Conservation (phyloP, 306 rosid genomes). For the Medicago truncatula region DNA sequence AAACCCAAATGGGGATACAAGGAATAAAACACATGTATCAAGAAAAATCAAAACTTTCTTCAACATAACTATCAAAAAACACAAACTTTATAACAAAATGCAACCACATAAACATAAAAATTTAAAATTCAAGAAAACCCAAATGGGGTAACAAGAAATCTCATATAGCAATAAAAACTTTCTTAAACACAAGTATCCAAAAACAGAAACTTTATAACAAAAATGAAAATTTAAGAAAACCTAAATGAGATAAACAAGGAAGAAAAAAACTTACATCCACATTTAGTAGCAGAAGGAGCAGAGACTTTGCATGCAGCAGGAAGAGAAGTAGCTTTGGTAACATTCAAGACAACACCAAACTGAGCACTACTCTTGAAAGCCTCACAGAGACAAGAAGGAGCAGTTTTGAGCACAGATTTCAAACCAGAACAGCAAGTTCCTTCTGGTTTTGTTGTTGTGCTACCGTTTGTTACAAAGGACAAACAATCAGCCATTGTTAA, state of each 20-base stretch:
- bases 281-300: constrained; percentile 74
- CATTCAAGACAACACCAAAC: constrained; percentile 83
- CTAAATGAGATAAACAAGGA: not conserved
- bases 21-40: too few species aligned
- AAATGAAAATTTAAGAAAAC: not conserved
- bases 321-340: constrained; percentile 79
- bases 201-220: not conserved
- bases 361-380: constrained; percentile 87
- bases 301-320: constrained; percentile 92
- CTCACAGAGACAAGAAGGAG: constrained; percentile 77
- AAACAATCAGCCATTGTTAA: constrained; percentile 82
- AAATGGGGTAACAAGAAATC: not conserved
- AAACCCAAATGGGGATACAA: too few species aligned
- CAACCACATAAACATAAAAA: not conserved
- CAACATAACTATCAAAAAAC: not conserved
- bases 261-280: constrained; percentile 63
- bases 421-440: constrained; percentile 82
- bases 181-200: not conserved
- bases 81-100: not conserved
- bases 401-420: constrained; percentile 77
- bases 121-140: not conserved
- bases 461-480: constrained; percentile 82
- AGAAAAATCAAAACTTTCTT: not conserved
- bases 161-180: constrained; percentile 4
- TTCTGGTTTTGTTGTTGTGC: constrained; percentile 68